Evolutionary conservation across 225 moss, liverwort and hornwort genomes (phyloP).

Genomic region (Straminergon stramineum): DNA sequence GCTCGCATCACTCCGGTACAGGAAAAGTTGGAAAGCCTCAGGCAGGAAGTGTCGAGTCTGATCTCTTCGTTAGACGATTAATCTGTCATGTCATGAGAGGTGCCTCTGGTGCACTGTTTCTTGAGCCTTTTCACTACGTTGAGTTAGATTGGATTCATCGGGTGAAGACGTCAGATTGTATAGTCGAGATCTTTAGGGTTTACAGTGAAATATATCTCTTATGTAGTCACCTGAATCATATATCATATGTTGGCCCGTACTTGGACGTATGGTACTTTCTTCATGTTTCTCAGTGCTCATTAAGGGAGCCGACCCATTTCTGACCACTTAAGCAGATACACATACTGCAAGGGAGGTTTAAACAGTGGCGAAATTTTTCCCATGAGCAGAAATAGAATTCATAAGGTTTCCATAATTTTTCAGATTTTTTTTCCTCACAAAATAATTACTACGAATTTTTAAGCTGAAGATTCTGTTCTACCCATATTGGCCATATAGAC

Average conservation of each 20-base stretch:
- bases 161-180: conserved; percentile 5
- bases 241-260: not conserved
- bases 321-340: no score
- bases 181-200: not conserved
- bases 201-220: not conserved
- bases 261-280: not conserved
- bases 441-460: no score
- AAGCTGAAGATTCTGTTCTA: no score
- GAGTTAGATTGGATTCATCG: not conserved
- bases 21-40: conserved; percentile 68
- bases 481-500: no score
- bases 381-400: no score
- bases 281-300: not conserved
- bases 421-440: no score
- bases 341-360: no score
- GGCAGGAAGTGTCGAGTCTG: conserved; percentile 61
- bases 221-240: not conserved
- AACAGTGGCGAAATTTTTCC: no score
- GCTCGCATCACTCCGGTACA: conserved; percentile 71
- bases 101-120: not conserved
- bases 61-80: conserved; percentile 51
- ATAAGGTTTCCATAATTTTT: no score
- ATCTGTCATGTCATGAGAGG: not conserved
- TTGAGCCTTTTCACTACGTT: not conserved
- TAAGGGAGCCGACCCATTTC: no score